These are phyloP conservation scores for Penicillium bovifimosum DNA, from an alignment of 495 filamentous ascomycete species.

Conservation along the genomic window DNA sequence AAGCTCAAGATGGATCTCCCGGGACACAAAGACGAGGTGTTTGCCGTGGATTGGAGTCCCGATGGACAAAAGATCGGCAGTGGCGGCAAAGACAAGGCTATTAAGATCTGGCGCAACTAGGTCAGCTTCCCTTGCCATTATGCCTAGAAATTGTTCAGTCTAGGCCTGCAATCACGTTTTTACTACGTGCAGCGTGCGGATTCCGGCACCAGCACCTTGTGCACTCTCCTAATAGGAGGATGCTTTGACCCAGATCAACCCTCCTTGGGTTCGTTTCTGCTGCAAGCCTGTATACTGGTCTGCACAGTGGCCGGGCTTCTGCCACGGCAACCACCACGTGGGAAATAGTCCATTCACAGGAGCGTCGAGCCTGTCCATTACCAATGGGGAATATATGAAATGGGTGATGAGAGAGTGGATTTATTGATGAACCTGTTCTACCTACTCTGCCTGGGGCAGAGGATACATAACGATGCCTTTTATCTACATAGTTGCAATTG, in stretches of 20 bases:
- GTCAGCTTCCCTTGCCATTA: conserved; percentile 13
- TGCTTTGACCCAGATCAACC: background rate
- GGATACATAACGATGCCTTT: background rate
- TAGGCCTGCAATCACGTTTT: too few relatives aligned
- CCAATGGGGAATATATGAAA: background rate
- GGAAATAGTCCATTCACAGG: background rate
- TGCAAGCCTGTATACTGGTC: background rate
- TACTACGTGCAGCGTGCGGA: background rate
- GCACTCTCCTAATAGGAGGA: background rate
- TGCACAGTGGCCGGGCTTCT: background rate
- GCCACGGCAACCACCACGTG: background rate
- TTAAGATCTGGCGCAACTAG: conserved; percentile 77
- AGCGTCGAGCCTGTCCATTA: background rate
- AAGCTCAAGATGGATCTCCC: conserved; percentile 84
- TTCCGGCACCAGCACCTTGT: background rate
- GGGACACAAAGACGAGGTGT: conserved; percentile 93
- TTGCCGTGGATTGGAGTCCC: conserved; percentile 85
- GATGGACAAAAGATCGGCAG: conserved; percentile 81
- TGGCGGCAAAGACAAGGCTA: conserved; percentile 88
- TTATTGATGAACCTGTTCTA: background rate
- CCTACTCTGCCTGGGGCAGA: background rate
- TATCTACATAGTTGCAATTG: conserved; percentile 1
- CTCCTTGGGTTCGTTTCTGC: background rate
- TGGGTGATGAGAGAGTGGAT: background rate
- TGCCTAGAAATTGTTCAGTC: too few relatives aligned